phyloP scores from a whole-genome alignment of 1,284 basidiomycete genomes.

The Moniliella sp. region DNA sequence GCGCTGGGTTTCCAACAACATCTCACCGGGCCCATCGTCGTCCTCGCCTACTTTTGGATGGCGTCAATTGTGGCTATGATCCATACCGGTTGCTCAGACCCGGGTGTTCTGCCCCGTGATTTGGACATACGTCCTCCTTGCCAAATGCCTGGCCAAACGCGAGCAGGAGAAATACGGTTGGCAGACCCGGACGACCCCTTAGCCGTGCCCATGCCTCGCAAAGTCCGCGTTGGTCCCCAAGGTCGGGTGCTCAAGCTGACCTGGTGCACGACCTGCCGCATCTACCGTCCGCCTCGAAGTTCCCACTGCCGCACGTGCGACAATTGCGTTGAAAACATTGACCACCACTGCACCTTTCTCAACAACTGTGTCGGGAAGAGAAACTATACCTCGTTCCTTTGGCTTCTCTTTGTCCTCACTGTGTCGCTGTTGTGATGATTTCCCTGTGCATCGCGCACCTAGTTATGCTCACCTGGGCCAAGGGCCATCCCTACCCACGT shows the following conservation, averaged over 20 bases:
- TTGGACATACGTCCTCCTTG: slow-evolving; percentile 28
- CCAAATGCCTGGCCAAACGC: slow-evolving; percentile 5
- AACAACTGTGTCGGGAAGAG: slow-evolving; percentile 31
- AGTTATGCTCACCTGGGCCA: slow-evolving; percentile 8
- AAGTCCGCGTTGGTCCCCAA: slow-evolving; percentile 5
- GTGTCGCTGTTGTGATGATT: slow-evolving; percentile 5
- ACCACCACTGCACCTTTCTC: slow-evolving; percentile 33
- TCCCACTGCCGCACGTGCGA: slow-evolving; percentile 32
- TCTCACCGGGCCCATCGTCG: slow-evolving; percentile 14
- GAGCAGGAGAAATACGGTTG: too few species aligned
- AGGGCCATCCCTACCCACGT: slow-evolving; percentile 4
- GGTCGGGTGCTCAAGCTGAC: slow-evolving; percentile 11
- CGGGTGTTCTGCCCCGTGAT: slow-evolving; percentile 25
- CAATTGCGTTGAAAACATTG: slow-evolving; percentile 31
- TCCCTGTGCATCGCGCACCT: slow-evolving; percentile 8
- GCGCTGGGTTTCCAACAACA: slow-evolving; percentile 9
- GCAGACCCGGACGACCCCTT: slow-evolving; percentile 6
- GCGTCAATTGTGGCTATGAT: not conserved
- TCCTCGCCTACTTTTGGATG: slow-evolving; percentile 10
- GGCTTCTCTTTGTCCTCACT: slow-evolving; percentile 11
- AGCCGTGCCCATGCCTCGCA: slow-evolving; percentile 5
- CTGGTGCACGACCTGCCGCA: slow-evolving; percentile 31
- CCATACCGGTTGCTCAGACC: slow-evolving; percentile 23
- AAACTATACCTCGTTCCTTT: slow-evolving; percentile 30
- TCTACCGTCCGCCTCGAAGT: slow-evolving; percentile 26